These are phyloP conservation scores for Sporothrix euskadiensis DNA, from an alignment of 2,329 filamentous ascomycete species.

Conservation along the genomic window DNA sequence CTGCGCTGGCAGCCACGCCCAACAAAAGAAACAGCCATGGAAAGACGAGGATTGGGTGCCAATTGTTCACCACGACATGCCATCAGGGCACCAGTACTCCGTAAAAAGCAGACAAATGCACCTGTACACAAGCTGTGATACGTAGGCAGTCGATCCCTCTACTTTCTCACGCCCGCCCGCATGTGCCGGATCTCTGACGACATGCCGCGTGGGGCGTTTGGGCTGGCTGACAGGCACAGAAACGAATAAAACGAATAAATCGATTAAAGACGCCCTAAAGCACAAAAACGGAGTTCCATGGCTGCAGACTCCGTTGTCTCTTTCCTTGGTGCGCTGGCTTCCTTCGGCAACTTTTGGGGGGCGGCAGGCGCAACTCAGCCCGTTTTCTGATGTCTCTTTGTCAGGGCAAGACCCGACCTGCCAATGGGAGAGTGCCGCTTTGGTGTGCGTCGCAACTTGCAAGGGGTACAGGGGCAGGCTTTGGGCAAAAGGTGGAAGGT, in stretches of 20 bases:
- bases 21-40: not conserved
- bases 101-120: not conserved
- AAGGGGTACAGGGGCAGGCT: constrained; percentile 15
- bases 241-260: not conserved
- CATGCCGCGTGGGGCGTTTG: constrained; percentile 24
- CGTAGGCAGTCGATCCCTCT: not conserved
- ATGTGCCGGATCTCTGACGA: constrained; percentile 26
- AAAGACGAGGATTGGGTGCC: not conserved
- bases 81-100: not conserved
- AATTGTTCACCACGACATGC: not conserved
- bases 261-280: too few relatives aligned
- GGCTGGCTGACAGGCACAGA: constrained; percentile 14
- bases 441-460: not conserved
- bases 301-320: not conserved
- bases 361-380: constrained; percentile 4
- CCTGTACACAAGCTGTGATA: not conserved
- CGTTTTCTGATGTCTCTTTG: not conserved
- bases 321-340: constrained; percentile 9
- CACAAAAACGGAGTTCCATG: not conserved
- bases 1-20: constrained; percentile 6
- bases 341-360: constrained; percentile 10
- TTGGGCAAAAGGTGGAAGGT: constrained; percentile 5
- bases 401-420: not conserved
- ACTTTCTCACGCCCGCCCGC: not conserved
- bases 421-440: not conserved